These are phyloP conservation scores for Yarrowia sp. DNA, from an alignment of 805 yeast genomes.

Conservation along the genomic window DNA sequence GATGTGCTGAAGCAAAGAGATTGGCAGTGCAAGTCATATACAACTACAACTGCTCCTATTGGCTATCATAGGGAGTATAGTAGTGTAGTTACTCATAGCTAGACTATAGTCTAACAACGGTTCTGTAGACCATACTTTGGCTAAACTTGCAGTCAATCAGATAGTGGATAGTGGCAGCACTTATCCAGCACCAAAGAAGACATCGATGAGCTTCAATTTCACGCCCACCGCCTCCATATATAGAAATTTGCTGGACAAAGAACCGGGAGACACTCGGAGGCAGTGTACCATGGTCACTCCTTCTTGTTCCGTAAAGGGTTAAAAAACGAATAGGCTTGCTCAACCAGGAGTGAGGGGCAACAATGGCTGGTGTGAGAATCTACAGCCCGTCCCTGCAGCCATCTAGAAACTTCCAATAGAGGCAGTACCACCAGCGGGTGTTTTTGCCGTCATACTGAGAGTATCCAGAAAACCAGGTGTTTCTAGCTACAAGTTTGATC, in stretches of 20 bases:
- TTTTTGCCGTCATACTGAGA: background rate
- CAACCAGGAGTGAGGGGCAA: constrained; percentile 9
- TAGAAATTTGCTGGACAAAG: background rate
- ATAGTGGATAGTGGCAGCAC: no score
- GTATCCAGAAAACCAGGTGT: background rate
- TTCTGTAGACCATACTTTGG: no score
- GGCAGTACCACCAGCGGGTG: constrained; percentile 16
- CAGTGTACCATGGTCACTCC: background rate
- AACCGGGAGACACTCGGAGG: constrained; percentile 1
- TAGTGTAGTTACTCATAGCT: no score
- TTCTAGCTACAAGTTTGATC: no score
- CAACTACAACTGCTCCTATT: no score
- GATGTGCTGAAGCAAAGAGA: no score
- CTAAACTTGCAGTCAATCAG: no score
- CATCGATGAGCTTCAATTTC: no score
- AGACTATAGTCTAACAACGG: no score
- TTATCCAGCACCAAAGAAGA: no score
- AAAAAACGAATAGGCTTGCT: constrained; percentile 1
- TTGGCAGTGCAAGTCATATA: no score
- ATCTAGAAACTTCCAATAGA: constrained; percentile 30
- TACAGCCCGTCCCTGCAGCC: constrained; percentile 21
- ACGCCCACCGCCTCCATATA: background rate
- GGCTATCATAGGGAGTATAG: no score
- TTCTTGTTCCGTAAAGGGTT: background rate
- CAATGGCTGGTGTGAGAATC: background rate